Base-by-base conservation (phyloP, 495 filamentous ascomycete species). In the Lasiosphaeris hirsuta region DNA sequence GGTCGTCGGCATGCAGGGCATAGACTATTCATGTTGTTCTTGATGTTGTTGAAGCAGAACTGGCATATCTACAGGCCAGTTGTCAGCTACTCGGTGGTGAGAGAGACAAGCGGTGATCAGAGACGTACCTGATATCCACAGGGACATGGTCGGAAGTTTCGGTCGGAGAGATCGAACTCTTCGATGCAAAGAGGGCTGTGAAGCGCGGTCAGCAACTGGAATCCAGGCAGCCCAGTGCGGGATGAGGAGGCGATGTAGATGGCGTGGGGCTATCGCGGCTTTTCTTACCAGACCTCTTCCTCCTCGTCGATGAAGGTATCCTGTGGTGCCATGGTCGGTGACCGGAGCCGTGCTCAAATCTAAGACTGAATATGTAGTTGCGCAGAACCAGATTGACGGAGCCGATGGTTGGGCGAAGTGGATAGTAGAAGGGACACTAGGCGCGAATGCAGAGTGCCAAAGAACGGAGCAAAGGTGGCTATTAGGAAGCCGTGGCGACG, bases 11-110 rank as follows among this genome's bases (percentile, higher is more conserved):
- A 99, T 66, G 96, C 96, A 13, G 95, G 95, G 75, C 95, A 99
- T 33, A 95, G 78, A 37, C 91, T 91, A 69, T 96, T 96, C 81
- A 96, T 87, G 60, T 92, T 96, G 56, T 86, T 90, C 72, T 90
- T 93, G 72, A 99, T 94, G 64, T 97, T 97, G 77, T 99, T 96
- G 78, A 88, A 97, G 74, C 95, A 99, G 75, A 99, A 99, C 78
- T 97, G 95, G 72, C 95, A 99, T 66, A 99, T 90, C 93, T 98
- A 67, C 33, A 44, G 23, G 10, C 45, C 38, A 33, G 19, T 13
- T n/a, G 60, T 69, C 49, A 69, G 64, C 14, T 13, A 51, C 23
- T 53, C 67, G 51, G 67, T 61, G 18, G n/a, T 13, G n/a, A 30
- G 3, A 13, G 9, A 36, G 44, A 33, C 15, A 39, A 54, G 51